Evolutionary conservation across 2,329 filamentous ascomycete genomes (phyloP).

Genomic region (Penicillium sp.): DNA sequence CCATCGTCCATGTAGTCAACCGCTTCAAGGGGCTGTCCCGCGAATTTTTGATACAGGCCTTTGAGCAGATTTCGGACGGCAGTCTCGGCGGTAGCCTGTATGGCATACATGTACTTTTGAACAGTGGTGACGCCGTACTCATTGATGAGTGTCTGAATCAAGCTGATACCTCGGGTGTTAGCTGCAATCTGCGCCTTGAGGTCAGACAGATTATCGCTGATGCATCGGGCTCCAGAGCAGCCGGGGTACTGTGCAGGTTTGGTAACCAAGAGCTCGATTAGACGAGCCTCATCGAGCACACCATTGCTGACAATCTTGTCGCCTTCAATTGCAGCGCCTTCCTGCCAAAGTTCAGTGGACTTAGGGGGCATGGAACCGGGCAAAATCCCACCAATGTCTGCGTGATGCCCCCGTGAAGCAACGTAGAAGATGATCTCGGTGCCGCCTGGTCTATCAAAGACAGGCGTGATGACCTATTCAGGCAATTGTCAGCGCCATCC

Average conservation of each 20-base stretch:
- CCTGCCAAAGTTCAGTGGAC: conserved; percentile 43
- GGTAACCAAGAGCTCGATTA: conserved; percentile 63
- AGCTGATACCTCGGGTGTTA: conserved; percentile 76
- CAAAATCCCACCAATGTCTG: conserved; percentile 76
- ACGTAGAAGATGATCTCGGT: conserved; percentile 76
- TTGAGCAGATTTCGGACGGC: conserved; percentile 70
- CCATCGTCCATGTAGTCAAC: conserved; percentile 86
- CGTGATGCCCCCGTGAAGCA: conserved; percentile 73
- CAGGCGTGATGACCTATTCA: conserved; percentile 60
- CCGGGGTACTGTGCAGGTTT: conserved; percentile 70
- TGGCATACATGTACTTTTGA: conserved; percentile 75
- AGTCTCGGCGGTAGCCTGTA: conserved; percentile 72
- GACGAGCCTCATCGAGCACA: conserved; percentile 69
- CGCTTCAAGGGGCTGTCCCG: conserved; percentile 64
- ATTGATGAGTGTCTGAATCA: conserved; percentile 67
- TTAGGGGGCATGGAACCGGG: conserved; percentile 73
- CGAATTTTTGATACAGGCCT: conserved; percentile 61
- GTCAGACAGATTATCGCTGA: conserved; percentile 79
- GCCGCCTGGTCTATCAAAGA: conserved; percentile 57
- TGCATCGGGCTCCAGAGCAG: conserved; percentile 70
- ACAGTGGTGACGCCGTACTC: conserved; percentile 75
- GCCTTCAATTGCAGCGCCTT: conserved; percentile 43
- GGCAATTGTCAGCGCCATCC: background rate
- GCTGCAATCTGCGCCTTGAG: conserved; percentile 81
- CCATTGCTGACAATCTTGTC: conserved; percentile 67